Percentiles rank a stretch among this genome's conserved stretches.
Conservation (phyloP, 176 grass and related monocot genomes). For the Bolboschoenus planiculmis region DNA sequence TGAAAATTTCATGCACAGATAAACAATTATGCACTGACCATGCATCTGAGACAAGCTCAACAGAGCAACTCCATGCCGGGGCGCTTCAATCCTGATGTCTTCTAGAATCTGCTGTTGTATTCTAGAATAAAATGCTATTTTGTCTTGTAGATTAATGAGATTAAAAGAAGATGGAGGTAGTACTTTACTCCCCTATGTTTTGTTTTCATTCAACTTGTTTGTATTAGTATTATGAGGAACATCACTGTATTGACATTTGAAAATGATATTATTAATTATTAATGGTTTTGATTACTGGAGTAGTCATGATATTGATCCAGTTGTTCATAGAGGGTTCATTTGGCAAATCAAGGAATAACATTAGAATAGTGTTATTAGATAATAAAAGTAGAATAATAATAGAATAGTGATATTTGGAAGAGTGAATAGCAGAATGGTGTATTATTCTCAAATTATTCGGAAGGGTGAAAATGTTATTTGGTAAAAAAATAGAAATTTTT, state of each 20-base stretch:
- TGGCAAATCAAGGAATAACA: no score
- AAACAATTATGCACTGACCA: constrained; percentile 68
- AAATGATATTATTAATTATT: constrained; percentile 8
- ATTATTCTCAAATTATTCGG: no score
- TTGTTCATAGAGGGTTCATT: no score
- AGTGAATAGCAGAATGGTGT: no score
- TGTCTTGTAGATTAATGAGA: not conserved
- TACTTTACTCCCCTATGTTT: not conserved
- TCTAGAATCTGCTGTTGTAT: constrained; percentile 26
- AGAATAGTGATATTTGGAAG: no score
- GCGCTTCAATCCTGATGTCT: constrained; percentile 65
- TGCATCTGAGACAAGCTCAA: constrained; percentile 84
- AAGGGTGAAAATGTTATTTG: no score
- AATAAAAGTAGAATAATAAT: no score
- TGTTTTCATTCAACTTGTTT: constrained; percentile 10
- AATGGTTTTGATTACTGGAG: not conserved
- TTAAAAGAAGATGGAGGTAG: not conserved
- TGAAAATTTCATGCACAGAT: constrained; percentile 34
- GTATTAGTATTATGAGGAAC: not conserved
- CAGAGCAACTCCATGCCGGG: constrained; percentile 64
- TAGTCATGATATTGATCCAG: not conserved
- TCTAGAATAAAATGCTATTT: not conserved
- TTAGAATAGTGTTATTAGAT: no score
- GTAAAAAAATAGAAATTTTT: no score
- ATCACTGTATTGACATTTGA: not conserved